phyloP scores from a whole-genome alignment of 176 grass and related monocot species.

The Hordeum vulgare region MorexV3_pseudomolecules_assembly NC_058518.1:467996581-467997080 shows the following conservation, averaged over 20 bases:
- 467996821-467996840: constrained; percentile 30
- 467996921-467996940: too few relatives aligned
- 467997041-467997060: too few relatives aligned
- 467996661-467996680: not conserved
- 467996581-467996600: constrained; percentile 42
- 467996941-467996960: not conserved
- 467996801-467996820: not conserved
- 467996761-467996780: not conserved
- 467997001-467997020: too few relatives aligned
- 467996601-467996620: constrained; percentile 50
- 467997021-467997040: too few relatives aligned
- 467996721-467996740: not conserved
- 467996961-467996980: not conserved
- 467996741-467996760: not conserved
- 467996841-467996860: not conserved
- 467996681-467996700: too few relatives aligned
- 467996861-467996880: not conserved
- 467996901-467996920: not conserved
- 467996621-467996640: constrained; percentile 52
- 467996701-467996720: not conserved
- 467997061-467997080: too few relatives aligned
- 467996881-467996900: not conserved
- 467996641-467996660: constrained; percentile 1
- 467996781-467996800: constrained; percentile 10
- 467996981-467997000: too few relatives aligned